These are phyloP conservation scores for Naganishia liquefaciens DNA, from an alignment of 1,284 basidiomycete species.

Conservation along the genomic window DNA sequence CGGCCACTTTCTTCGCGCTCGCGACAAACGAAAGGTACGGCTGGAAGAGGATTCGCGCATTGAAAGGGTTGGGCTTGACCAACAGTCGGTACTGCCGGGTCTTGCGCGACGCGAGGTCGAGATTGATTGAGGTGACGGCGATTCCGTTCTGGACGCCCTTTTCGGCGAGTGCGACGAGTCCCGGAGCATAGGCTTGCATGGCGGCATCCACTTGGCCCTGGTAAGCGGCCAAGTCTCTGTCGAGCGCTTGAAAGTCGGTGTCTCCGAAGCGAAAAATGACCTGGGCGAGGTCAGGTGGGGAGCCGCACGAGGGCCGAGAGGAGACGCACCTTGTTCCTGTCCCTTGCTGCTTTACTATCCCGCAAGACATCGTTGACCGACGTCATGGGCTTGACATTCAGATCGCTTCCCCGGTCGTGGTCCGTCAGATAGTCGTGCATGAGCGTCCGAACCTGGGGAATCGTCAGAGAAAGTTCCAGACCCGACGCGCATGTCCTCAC, in stretches of 20 bases:
- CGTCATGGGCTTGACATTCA: constrained; percentile 79
- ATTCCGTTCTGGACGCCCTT: constrained; percentile 23
- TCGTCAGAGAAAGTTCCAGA: constrained; percentile 20
- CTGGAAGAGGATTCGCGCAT: constrained; percentile 89
- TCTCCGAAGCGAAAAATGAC: constrained; percentile 87
- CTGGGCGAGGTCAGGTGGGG: constrained; percentile 58
- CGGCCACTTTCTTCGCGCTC: constrained; percentile 67
- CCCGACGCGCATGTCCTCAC: constrained; percentile 53
- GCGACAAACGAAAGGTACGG: constrained; percentile 86
- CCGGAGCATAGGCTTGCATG: constrained; percentile 88
- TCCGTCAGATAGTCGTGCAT: constrained; percentile 89
- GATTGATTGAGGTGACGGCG: constrained; percentile 39
- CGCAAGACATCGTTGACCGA: constrained; percentile 93
- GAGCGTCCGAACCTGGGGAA: constrained; percentile 71
- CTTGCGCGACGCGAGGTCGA: constrained; percentile 63
- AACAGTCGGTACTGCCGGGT: constrained; percentile 72
- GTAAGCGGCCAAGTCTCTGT: constrained; percentile 68
- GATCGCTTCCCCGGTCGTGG: constrained; percentile 73
- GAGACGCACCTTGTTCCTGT: constrained; percentile 69
- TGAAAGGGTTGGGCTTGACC: constrained; percentile 89
- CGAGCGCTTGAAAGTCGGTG: constrained; percentile 71
- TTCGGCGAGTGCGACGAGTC: constrained; percentile 57
- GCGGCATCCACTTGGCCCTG: constrained; percentile 84
- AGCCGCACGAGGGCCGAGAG: constrained; percentile 11
- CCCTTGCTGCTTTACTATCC: constrained; percentile 74